Evolutionary conservation across 768 basidiomycete genomes (phyloP), one percentile per base, ranked within the genome.

Genomic region (Boletus edulis): DNA sequence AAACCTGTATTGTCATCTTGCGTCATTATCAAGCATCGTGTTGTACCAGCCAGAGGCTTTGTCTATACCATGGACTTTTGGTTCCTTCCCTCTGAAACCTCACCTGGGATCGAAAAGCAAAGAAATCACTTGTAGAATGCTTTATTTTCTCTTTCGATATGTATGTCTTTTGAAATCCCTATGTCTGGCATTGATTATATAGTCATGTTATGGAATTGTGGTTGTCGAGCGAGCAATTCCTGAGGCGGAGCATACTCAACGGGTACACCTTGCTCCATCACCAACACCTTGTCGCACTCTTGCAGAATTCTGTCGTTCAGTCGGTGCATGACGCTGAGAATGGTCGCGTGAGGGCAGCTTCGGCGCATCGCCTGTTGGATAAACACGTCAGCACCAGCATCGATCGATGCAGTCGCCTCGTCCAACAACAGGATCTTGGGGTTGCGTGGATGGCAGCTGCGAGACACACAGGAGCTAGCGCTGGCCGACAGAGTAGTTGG

Each of bases 401-500:
- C 94, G 52, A 98, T 79, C 31, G 87, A 86, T 13, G 87, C 89
- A 1, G 67, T 70, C 34, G 69, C 68, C 55, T 71, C 69, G 54
- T 71, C 69, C 56, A 71, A 52, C 3, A 70, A 55, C 11, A 71
- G 49, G 42, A 71, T 71, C 43, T 49, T 66, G 20, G 67, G 70
- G 43, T 71, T 67, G 45, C 69, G 64, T 1, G 58, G 56, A 69
- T 65, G 40, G 67, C 68, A 38, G 56, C 61, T 20, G 69, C 67
- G 39, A 70, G 84, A 15, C 91, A 15, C 91, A 90, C 27, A 98
- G 68, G 11, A 95, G 73, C 72, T 97, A 94, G 64, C 83, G 83
- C 75, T 98, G 95, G 8, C 95, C 95, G 40, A 96, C 96, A 59
- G 89, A 92, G 58, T 94, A 72, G 50, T 81, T 86, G 5, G 87